These are phyloP conservation scores for Fusarium sp. DNA, from an alignment of 2,329 filamentous ascomycete genomes.

Conservation along the genomic window DNA sequence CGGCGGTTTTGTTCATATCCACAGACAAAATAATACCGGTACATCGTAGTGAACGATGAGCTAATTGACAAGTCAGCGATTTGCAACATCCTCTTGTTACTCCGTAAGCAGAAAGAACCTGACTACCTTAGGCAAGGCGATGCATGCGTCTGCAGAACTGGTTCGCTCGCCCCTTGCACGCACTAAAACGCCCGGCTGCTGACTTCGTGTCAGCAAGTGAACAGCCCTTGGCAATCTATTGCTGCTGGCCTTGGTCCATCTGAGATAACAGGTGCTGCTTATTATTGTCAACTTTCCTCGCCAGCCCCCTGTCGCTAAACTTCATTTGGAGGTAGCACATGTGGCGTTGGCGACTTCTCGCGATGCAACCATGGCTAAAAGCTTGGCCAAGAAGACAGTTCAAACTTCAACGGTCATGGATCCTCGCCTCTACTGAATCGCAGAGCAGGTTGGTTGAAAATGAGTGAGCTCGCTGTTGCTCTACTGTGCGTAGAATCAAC, in stretches of 20 bases:
- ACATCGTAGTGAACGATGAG: neutral
- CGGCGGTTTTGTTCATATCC: neutral
- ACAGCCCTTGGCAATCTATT: conserved; percentile 37
- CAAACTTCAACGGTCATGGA: conserved; percentile 1
- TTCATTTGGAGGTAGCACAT: conserved; percentile 16
- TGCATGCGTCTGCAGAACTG: conserved; percentile 15
- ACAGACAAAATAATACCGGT: neutral
- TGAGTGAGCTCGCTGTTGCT: conserved; percentile 20
- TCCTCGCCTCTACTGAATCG: neutral
- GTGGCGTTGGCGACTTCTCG: conserved; percentile 15
- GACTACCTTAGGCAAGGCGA: conserved; percentile 4
- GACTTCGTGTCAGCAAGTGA: conserved; percentile 36
- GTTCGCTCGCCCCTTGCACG: conserved; percentile 23
- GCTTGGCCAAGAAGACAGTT: conserved; percentile 19
- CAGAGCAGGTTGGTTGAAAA: conserved; percentile 9
- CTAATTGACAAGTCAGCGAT: conserved; percentile 19
- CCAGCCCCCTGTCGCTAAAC: conserved; percentile 13
- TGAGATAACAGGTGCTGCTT: conserved; percentile 16
- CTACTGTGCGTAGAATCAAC: conserved; percentile 34
- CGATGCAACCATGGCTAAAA: conserved; percentile 7
- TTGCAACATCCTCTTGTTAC: neutral
- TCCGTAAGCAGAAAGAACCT: conserved; percentile 12
- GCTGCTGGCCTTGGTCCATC: conserved; percentile 11
- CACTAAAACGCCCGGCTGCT: conserved; percentile 29
- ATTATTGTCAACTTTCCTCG: conserved; percentile 38